Percentiles rank a stretch among this genome's conserved stretches.
Conservation (phyloP, 2,329 filamentous ascomycete species). For the Chaetothyriales sp. region DNA sequence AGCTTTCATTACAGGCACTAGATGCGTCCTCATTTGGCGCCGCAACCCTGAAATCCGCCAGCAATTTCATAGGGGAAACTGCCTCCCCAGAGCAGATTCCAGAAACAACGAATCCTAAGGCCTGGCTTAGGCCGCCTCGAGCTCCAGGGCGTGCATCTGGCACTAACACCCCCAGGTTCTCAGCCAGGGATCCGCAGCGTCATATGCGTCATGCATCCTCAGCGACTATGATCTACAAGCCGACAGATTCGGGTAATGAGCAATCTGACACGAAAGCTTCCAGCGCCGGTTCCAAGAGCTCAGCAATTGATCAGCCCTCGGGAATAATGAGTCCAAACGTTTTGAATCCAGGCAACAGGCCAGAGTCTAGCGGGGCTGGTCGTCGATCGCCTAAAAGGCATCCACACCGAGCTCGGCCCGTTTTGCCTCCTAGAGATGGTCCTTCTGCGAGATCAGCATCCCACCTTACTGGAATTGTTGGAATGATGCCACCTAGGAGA, state of each 20-base stretch:
- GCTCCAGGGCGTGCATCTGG: not conserved
- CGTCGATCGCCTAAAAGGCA: conserved; percentile 31
- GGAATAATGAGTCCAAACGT: conserved; percentile 6
- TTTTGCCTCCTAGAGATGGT: conserved; percentile 36
- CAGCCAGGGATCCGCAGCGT: conserved; percentile 13
- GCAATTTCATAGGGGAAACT: conserved; percentile 3
- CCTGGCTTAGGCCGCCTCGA: not conserved
- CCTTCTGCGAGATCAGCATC: conserved; percentile 38
- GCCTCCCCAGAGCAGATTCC: not conserved
- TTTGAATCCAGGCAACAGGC: conserved; percentile 15
- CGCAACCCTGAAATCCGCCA: not conserved
- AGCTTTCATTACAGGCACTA: not conserved
- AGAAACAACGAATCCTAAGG: not conserved
- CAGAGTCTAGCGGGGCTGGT: conserved; percentile 14
- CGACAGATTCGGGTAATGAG: conserved; percentile 24
- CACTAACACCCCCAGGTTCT: conserved; percentile 1
- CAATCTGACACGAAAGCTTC: conserved; percentile 20
- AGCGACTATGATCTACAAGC: conserved; percentile 73
- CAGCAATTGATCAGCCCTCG: not conserved
- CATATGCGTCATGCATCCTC: conserved; percentile 65
- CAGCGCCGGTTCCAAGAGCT: conserved; percentile 19
- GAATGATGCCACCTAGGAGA: conserved; percentile 23
- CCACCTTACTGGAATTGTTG: conserved; percentile 39
- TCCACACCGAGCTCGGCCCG: conserved; percentile 37
- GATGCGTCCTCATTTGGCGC: conserved; percentile 14